phyloP scores from a whole-genome alignment of 2,329 filamentous ascomycete species.

The Celoporthe dispersa region DNA sequence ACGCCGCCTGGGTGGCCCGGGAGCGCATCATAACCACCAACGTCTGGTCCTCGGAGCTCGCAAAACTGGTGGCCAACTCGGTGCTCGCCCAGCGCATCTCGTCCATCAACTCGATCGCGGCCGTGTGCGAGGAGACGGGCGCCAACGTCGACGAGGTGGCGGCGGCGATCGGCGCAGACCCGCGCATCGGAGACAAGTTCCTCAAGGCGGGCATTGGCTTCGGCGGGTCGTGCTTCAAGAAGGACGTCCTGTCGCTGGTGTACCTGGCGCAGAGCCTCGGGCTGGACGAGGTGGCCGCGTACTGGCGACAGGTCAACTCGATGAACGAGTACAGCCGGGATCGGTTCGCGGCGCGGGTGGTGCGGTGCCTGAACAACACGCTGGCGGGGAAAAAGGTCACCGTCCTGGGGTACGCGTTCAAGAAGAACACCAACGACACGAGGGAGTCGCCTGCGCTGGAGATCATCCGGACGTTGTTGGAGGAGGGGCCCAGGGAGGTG shows the following conservation, averaged over 20 bases:
- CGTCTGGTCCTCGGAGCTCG: slow-evolving; percentile 76
- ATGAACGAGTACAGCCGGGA: slow-evolving; percentile 79
- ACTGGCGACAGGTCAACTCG: slow-evolving; percentile 74
- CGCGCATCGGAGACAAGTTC: slow-evolving; percentile 73
- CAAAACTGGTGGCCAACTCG: slow-evolving; percentile 79
- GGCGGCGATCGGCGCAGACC: slow-evolving; percentile 69
- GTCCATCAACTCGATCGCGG: slow-evolving; percentile 81
- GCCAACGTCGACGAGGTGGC: slow-evolving; percentile 77
- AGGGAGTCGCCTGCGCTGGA: slow-evolving; percentile 72
- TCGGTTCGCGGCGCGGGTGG: slow-evolving; percentile 69
- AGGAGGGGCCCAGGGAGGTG: slow-evolving; percentile 67
- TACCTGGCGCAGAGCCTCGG: slow-evolving; percentile 74
- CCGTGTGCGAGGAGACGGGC: slow-evolving; percentile 76
- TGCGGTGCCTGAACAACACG: slow-evolving; percentile 70
- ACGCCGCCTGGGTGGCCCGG: slow-evolving; percentile 71
- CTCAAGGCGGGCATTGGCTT: slow-evolving; percentile 78
- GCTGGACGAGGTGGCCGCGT: slow-evolving; percentile 72
- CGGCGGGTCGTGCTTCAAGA: slow-evolving; percentile 81
- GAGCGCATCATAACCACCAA: slow-evolving; percentile 73
- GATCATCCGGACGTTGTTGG: slow-evolving; percentile 67
- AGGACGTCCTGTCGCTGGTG: slow-evolving; percentile 74
- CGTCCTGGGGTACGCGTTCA: slow-evolving; percentile 77
- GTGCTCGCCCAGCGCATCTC: slow-evolving; percentile 81
- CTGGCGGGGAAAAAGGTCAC: slow-evolving; percentile 72
- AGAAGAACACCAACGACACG: slow-evolving; percentile 78